Evolutionary conservation across 805 yeast species (phyloP), one percentile per base, ranked within the genome.

Genomic region (Zygosaccharomyces kombuchaensis): DNA sequence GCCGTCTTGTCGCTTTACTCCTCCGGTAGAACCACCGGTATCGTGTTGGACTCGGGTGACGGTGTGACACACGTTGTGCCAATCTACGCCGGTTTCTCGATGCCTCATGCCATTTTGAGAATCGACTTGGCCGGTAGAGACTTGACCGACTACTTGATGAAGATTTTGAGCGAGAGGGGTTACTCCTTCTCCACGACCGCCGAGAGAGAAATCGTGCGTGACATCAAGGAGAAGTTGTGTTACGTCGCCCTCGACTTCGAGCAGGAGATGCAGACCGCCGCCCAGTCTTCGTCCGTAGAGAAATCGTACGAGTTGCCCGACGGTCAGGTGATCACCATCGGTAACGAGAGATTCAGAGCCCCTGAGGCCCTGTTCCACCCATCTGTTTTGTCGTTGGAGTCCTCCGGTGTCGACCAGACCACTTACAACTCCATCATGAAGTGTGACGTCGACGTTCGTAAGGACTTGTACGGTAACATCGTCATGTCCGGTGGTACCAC

Each of bases 41-140:
- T 91, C 67, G 99, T 93, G 58, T 82, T 93, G 72, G 99, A 91
- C 80, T 90, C 97, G 58, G 99, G 99, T 84, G 99, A 91, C 72
- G 99, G 99, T 87, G 98, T 93, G 66, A 90, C 98, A 68, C 98
- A 91, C 95, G 96, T 91, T 75, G 99, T 93, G 59, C 99, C 99
- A 75, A 91, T 93, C 71, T 93, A 93, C 77, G 96, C 96, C 63
- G 99, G 99, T 80, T 93, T 90, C 96, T 86, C 98, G 52, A 81
- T 93, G 71, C 96, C 97, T 68, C 96, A 91, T 75, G 98, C 97
- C 72, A 93, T 93, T 71, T 81, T 87, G 80, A 89, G 99, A 85
- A 84, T 93, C 66, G 96, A 93, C 76, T 82, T 93, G 76, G 99
- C 98, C 66, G 99, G 99, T 81, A 89, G 99, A 82, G 99, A 93